Percentiles rank a stretch among this genome's conserved stretches.
phyloP scores from a whole-genome alignment of 805 yeast genomes.

The Scheffersomyces ergatensis region DNA sequence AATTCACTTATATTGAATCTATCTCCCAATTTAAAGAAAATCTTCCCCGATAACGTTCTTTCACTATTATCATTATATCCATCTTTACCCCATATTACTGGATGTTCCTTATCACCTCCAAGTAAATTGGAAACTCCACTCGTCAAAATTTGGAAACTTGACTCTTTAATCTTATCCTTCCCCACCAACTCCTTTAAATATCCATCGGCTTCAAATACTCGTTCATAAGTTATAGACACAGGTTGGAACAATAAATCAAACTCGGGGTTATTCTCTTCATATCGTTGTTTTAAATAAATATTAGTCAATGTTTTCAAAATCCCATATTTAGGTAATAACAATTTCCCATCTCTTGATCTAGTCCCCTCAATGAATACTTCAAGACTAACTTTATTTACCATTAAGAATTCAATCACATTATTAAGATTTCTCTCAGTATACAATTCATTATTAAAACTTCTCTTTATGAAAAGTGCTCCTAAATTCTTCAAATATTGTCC shows the following conservation, averaged over 20 bases:
- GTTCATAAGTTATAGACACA: conserved; percentile 57
- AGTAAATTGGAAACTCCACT: conserved; percentile 34
- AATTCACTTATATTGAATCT: conserved; percentile 27
- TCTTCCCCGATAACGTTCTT: conserved; percentile 30
- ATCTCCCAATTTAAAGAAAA: conserved; percentile 34
- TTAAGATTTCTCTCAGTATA: conserved; percentile 47
- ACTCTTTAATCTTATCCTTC: conserved; percentile 54
- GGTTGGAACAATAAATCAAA: conserved; percentile 47
- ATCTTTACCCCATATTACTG: conserved; percentile 10
- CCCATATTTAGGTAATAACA: conserved; percentile 61
- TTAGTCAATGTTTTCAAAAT: conserved; percentile 52
- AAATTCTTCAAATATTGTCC: conserved; percentile 47
- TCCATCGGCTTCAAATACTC: conserved; percentile 54
- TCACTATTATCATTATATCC: conserved; percentile 28
- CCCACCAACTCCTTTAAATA: conserved; percentile 58
- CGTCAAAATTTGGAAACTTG: conserved; percentile 34
- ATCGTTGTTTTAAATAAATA: conserved; percentile 40
- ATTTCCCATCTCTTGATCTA: conserved; percentile 63
- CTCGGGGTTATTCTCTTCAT: conserved; percentile 12
- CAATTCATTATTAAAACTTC: conserved; percentile 42
- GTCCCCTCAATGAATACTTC: conserved; percentile 70
- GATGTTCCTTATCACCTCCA: conserved; percentile 6
- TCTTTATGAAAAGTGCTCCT: conserved; percentile 59
- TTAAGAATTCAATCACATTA: conserved; percentile 47
- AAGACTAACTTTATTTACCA: conserved; percentile 47